Base-by-base conservation (phyloP, 1,284 basidiomycete species). In the Cryptococcus floricola region DNA sequence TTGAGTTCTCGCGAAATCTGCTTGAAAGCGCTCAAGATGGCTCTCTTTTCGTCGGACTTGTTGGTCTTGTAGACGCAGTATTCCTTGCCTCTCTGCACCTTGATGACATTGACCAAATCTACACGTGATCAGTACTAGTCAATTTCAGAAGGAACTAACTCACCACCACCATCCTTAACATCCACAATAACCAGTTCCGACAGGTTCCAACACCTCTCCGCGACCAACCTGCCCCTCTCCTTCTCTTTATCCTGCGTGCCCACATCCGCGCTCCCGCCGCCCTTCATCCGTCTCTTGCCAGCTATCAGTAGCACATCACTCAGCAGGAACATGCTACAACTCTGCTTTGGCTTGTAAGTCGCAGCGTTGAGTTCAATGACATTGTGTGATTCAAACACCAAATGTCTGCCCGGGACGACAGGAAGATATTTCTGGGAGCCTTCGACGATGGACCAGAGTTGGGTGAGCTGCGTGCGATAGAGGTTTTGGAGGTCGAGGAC, bases 401-500 rank as follows among this genome's bases (percentile, higher is more conserved):
- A 84, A 70, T 98, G 95, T 54, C 95, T 82, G 3, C 93, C 94
- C 0, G 91, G 86, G 0, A 87, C 87, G 7, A 89, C 87, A 0
- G 94, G 93, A 1, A 94, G 85, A 71, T 95, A 94, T 75, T 97
- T 97, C 63, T 93, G 88, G 0, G 93, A 91, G n/a, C 96, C 95
- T 70, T 97, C 92, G 62, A 98, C 89, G 50, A 88, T 87, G 5
- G 89, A 80, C 78, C 96, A 96, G 0, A 98, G 80, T 1, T 86
- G 85, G 64, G 93, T 89, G 80, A 98, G 88, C 78, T 98, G 95
- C 41, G 88, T 88, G 54, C 88, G 89, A 74, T 98, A 98, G 61
- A 98, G 84, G 49, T 93, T 86, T 54, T 92, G 88, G 34, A 98
- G 84, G 74, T 98, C 94, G 16, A 90, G 88, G 16, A 96, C 83